Evolutionary conservation across 2,329 filamentous ascomycete genomes (phyloP).

Genomic region (Calonectria pseudoreteaudii): DNA sequence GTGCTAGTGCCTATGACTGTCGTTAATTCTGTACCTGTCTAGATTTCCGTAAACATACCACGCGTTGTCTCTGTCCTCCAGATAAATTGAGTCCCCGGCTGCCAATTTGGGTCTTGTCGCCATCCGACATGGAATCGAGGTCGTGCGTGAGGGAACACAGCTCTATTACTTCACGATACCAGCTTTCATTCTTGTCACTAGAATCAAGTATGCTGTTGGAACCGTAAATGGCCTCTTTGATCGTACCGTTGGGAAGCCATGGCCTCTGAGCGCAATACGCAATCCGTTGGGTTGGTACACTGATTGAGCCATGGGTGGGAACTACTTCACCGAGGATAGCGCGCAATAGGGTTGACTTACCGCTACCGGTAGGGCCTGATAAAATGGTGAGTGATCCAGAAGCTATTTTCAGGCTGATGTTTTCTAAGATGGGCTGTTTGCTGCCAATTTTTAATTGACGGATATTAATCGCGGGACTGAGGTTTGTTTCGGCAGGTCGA

Average conservation of each 20-base stretch:
- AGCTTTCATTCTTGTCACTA: background rate
- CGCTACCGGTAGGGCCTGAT: background rate
- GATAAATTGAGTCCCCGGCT: background rate
- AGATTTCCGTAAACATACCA: background rate
- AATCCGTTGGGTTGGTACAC: background rate
- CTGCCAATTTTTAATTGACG: background rate
- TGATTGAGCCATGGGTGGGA: background rate
- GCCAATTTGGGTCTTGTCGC: background rate
- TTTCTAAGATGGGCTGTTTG: background rate
- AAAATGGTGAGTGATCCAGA: background rate
- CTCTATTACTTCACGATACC: background rate
- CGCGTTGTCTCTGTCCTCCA: background rate
- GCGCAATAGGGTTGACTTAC: background rate
- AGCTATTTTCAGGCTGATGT: background rate
- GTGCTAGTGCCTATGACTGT: background rate
- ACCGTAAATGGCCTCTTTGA: background rate
- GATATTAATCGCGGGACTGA: background rate
- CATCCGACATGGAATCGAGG: background rate
- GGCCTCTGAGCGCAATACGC: background rate
- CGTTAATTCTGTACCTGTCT: background rate
- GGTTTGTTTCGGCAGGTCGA: background rate
- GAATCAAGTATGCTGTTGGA: background rate
- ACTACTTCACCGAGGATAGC: background rate
- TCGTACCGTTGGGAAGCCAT: background rate
- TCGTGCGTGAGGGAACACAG: background rate